phyloP scores from a whole-genome alignment of 179 eudicot genomes.

The Beta corolliflora region DNA sequence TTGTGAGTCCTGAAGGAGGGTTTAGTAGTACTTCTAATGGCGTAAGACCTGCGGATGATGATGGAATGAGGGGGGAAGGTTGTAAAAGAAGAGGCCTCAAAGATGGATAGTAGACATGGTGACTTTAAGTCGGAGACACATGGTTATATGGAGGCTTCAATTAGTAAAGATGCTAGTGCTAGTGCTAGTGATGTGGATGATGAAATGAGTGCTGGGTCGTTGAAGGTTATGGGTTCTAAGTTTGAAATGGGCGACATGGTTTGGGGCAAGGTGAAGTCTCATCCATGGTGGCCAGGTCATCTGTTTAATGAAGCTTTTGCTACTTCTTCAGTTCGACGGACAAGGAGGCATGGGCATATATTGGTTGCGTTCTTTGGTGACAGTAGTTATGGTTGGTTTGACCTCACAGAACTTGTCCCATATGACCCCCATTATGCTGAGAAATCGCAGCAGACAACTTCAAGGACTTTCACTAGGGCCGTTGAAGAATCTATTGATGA shows the following conservation, averaged over 20 bases:
- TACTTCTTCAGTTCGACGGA: conserved; percentile 57
- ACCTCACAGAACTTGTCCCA: conserved; percentile 67
- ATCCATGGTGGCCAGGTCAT: conserved; percentile 99
- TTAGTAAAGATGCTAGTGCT: conserved; percentile 30
- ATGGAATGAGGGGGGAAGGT: not conserved
- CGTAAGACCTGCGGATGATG: not conserved
- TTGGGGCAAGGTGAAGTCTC: conserved; percentile 99
- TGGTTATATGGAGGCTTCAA: conserved; percentile 20
- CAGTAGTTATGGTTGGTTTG: conserved; percentile 97
- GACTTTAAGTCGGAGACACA: conserved; percentile 25
- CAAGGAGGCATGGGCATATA: conserved; percentile 67
- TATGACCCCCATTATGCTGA: conserved; percentile 72
- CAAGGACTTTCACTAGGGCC: conserved; percentile 65
- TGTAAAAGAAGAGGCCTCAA: conserved; percentile 5
- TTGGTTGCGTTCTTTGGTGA: conserved; percentile 97
- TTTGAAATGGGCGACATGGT: conserved; percentile 91
- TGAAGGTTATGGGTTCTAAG: conserved; percentile 41
- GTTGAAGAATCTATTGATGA: conserved; percentile 92
- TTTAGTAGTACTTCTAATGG: conserved; percentile 9
- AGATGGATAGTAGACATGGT: conserved; percentile 18
- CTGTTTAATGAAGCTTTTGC: conserved; percentile 73
- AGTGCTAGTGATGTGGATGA: conserved; percentile 22
- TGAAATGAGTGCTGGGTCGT: conserved; percentile 20
- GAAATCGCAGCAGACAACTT: conserved; percentile 64
- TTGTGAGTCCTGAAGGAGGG: not conserved